Base-by-base conservation (phyloP, 768 basidiomycete species). In the Gloeopeniophorella convolvens region DNA sequence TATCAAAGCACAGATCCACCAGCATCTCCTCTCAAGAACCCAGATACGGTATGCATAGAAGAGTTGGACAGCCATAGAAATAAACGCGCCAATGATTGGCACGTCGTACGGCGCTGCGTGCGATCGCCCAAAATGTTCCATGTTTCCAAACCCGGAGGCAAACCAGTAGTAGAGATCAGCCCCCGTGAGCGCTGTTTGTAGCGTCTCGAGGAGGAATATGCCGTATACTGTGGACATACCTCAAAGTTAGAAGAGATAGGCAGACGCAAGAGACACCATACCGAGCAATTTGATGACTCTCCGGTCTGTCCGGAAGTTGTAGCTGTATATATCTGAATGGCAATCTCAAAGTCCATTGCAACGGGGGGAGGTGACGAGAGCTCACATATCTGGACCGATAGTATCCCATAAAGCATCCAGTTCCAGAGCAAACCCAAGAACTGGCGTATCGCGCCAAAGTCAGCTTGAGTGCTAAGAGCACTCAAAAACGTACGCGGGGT, bases 101-200 rank as follows among this genome's bases (percentile, higher is more conserved):
- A 57, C 59, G 44, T 64, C 64, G 27, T 65, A 54, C 7, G 59
- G 43, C 1, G 60, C 62, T 9, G 61, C 48, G 30, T 60, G 42
- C 0, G 61, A 43, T 3, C 51, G 28, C 4, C 46, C 37, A 5
- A 67, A 58, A 27, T 52, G 47, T 0, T 40, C 23, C 24, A 66
- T 41, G 40, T 68, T 59, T 6, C 66, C 66, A 26, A 63, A 66
- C n/a, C 64, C 63, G 3, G 62, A 37, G n/a, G 41, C 61, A 48
- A 60, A 66, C 60, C 62, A 63, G 48, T 63, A 60, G 48, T 60
- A 62, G 18, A 56, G 48, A 45, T 68, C 66, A 1, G 50, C 60
- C 9, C 59, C 61, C 32, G 37, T 54, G 20, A 67, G 55, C 11
- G 46, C 46, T 4, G 59, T 57, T 50, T 67, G 66, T 6, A 59